A percentile compares a stretch with the other conserved stretches of the same genome.
Conservation (phyloP, 768 basidiomycete genomes). For the Tylopilus vinaceipallidus region DNA sequence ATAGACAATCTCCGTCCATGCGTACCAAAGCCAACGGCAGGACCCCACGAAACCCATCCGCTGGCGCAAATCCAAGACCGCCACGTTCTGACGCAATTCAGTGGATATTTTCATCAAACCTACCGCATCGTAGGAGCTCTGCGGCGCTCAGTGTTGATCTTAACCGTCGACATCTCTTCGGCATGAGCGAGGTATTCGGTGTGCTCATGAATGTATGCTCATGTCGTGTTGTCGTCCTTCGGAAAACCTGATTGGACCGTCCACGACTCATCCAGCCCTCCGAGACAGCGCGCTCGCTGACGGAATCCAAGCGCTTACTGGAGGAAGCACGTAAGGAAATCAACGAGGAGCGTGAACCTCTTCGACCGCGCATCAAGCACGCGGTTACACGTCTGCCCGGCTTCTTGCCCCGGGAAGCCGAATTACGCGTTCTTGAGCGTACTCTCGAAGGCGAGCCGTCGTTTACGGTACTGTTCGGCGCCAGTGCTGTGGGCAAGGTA, state of each 20-base stretch:
- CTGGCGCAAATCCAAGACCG: slow-evolving; percentile 27
- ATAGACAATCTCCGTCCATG: slow-evolving; percentile 17
- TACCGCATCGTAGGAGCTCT: slow-evolving; percentile 58
- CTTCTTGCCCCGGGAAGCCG: slow-evolving; percentile 68
- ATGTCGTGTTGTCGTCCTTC: slow-evolving; percentile 1
- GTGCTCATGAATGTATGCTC: slow-evolving; percentile 69
- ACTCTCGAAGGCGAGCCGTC: slow-evolving; percentile 66
- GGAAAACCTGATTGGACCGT: slow-evolving; percentile 9
- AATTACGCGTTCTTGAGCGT: slow-evolving; percentile 63
- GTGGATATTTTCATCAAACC: slow-evolving; percentile 75
- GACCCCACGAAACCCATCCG: slow-evolving; percentile 23
- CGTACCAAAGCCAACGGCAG: slow-evolving; percentile 25
- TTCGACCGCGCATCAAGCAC: slow-evolving; percentile 68
- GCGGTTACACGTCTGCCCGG: slow-evolving; percentile 76
- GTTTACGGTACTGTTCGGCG: slow-evolving; percentile 79
- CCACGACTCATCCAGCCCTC: slow-evolving; percentile 52
- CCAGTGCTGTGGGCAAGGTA: slow-evolving; percentile 81
- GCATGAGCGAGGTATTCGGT: slow-evolving; percentile 73
- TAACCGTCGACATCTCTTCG: slow-evolving; percentile 72
- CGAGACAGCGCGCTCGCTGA: slow-evolving; percentile 74
- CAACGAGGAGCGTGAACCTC: slow-evolving; percentile 60
- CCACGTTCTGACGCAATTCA: slow-evolving; percentile 48
- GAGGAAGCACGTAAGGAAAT: slow-evolving; percentile 80
- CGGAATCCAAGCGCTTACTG: slow-evolving; percentile 71
- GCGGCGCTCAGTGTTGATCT: slow-evolving; percentile 59